Conservation (phyloP, 129 eudicot species). For the Flaveria brownii region DNA sequence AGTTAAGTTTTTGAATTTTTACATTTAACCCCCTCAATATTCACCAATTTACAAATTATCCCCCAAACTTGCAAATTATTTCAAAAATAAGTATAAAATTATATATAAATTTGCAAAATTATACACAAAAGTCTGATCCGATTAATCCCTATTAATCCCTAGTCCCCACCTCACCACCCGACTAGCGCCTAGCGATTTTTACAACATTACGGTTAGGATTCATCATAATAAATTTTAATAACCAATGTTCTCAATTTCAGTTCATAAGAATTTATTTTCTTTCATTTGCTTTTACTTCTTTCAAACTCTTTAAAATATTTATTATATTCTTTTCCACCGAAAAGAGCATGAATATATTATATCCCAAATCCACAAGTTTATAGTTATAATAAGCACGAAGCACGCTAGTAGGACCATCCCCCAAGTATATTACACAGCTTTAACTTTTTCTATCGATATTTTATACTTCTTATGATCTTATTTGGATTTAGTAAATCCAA, state of each 20-base stretch:
- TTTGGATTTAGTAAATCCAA: not conserved
- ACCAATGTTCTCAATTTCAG: not conserved
- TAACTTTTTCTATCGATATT: not conserved
- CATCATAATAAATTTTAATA: not conserved
- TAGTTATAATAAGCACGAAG: constrained; percentile 7
- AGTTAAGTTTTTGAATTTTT: too few relatives aligned
- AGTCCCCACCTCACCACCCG: too few relatives aligned
- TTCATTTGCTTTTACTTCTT: not conserved
- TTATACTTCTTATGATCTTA: not conserved
- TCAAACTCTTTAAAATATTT: not conserved
- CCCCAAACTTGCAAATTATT: too few relatives aligned
- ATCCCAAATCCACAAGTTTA: constrained; percentile 24
- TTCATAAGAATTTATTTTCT: not conserved
- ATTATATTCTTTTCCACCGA: constrained; percentile 37
- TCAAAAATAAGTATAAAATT: too few relatives aligned
- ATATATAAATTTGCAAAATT: too few relatives aligned
- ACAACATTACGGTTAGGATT: too few relatives aligned
- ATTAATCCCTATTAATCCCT: too few relatives aligned
- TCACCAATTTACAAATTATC: too few relatives aligned
- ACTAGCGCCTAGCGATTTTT: too few relatives aligned
- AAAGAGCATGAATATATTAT: constrained; percentile 20
- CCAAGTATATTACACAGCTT: not conserved
- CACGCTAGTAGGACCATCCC: constrained; percentile 31
- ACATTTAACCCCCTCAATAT: too few relatives aligned
- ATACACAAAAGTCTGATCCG: too few relatives aligned